Percentiles rank a stretch among this genome's conserved stretches.
phyloP scores from a whole-genome alignment of 164 flowering plant genomes.

The Echeveria elegans region DNA sequence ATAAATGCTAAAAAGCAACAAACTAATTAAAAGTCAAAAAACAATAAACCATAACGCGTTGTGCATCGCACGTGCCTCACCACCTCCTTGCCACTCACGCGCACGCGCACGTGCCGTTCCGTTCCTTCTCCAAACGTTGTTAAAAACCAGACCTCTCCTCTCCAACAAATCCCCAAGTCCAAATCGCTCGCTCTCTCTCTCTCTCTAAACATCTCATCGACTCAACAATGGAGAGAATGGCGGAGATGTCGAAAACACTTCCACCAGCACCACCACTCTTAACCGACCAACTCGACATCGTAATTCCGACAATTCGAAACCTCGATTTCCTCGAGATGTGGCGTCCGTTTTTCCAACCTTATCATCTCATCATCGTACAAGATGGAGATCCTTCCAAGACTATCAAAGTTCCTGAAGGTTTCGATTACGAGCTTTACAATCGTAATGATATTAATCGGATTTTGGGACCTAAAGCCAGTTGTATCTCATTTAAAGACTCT shows the following conservation, averaged over 20 bases:
- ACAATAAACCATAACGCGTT: too few relatives aligned
- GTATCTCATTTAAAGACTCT: constrained; percentile 22
- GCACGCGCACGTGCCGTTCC: too few relatives aligned
- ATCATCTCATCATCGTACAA: constrained; percentile 25
- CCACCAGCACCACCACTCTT: constrained; percentile 14
- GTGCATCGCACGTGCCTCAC: too few relatives aligned
- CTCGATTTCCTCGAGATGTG: constrained; percentile 28
- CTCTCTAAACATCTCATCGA: neutral
- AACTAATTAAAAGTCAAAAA: too few relatives aligned
- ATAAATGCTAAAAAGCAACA: too few relatives aligned
- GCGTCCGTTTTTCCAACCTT: constrained; percentile 26
- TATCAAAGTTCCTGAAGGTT: constrained; percentile 22
- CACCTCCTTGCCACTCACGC: too few relatives aligned
- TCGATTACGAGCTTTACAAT: constrained; percentile 22
- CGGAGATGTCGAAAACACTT: neutral
- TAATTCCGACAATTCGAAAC: constrained; percentile 23
- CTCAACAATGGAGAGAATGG: neutral
- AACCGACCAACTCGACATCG: constrained; percentile 23
- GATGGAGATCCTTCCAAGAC: constrained; percentile 23
- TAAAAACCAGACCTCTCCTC: neutral
- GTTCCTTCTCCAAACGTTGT: too few relatives aligned
- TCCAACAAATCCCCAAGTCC: neutral
- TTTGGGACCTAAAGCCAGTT: constrained; percentile 20
- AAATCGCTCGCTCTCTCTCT: neutral
- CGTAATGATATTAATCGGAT: constrained; percentile 20